These are phyloP conservation scores for Cenchrus americanus DNA, from an alignment of 176 grass and related monocot species.

Conservation along the genomic window DNA sequence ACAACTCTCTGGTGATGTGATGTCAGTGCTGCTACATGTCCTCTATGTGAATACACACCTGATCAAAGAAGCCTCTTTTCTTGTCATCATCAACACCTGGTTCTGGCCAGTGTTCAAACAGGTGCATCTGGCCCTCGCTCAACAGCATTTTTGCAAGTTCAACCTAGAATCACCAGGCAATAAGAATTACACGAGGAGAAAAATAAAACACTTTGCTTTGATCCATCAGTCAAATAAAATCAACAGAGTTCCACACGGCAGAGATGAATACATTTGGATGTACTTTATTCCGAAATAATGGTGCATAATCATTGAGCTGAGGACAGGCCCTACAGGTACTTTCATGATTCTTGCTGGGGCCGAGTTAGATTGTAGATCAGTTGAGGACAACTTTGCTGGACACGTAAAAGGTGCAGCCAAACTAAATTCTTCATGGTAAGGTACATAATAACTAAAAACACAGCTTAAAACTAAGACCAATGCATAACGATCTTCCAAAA, in stretches of 20 bases:
- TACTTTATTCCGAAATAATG: neutral
- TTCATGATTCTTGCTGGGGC: neutral
- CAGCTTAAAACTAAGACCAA: neutral
- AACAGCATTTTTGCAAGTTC: conserved; percentile 73
- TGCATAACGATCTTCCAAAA: neutral
- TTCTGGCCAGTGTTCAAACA: conserved; percentile 85
- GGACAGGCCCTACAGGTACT: neutral
- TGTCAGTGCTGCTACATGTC: neutral
- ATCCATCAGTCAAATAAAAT: neutral
- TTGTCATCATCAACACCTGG: conserved; percentile 66
- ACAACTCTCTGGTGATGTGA: neutral
- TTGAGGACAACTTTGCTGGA: neutral
- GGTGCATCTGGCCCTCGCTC: conserved; percentile 65
- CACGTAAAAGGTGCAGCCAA: neutral
- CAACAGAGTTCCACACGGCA: neutral
- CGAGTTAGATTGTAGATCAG: neutral
- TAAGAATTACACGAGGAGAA: conserved; percentile 5
- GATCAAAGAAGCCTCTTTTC: conserved; percentile 78
- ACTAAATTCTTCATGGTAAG: neutral
- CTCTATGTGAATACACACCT: conserved; percentile 53
- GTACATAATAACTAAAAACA: neutral
- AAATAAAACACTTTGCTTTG: neutral
- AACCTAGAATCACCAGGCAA: conserved; percentile 45
- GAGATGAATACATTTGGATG: neutral
- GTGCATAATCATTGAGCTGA: neutral